Conservation (phyloP, 108 stramenopile species). For the Nitzschia inconspicua region DNA sequence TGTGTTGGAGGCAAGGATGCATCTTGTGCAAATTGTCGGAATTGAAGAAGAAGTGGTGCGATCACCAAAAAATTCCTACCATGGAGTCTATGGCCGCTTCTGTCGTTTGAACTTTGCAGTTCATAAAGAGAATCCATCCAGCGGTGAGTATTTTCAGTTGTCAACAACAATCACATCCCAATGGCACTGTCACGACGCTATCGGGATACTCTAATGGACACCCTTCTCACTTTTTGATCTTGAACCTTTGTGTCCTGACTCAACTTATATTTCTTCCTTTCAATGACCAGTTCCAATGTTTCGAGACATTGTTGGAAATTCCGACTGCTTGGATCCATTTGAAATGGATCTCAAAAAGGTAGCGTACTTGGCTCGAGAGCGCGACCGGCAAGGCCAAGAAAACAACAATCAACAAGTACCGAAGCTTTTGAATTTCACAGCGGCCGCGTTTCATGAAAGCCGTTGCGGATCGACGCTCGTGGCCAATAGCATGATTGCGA, state of each 20-base stretch:
- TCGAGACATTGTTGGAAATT: conserved; percentile 51
- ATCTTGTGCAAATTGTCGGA: conserved; percentile 18
- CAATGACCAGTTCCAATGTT: conserved; percentile 63
- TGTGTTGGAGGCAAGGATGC: conserved; percentile 23
- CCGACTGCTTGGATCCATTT: conserved; percentile 32
- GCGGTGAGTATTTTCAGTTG: conserved; percentile 15
- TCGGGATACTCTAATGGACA: background rate
- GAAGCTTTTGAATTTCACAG: conserved; percentile 49
- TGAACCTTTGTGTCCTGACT: background rate
- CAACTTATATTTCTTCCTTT: background rate
- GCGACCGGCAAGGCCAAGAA: conserved; percentile 24
- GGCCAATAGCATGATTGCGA: conserved; percentile 85
- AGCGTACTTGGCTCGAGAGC: conserved; percentile 45
- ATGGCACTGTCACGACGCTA: background rate
- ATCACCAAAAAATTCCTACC: conserved; percentile 22
- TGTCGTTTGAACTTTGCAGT: conserved; percentile 58
- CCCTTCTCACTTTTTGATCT: background rate
- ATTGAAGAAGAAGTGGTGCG: conserved; percentile 6
- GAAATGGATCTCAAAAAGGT: conserved; percentile 52
- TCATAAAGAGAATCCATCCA: conserved; percentile 66
- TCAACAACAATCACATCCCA: background rate
- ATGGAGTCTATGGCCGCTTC: conserved; percentile 54
- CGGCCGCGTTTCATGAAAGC: conserved; percentile 93
- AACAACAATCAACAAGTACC: conserved; percentile 17
- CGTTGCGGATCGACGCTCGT: conserved; percentile 94